Evolutionary conservation across 192 early-diverging fungal genomes (phyloP), one percentile per base, ranked within the genome.

Genomic region (Podila epigama): DNA sequence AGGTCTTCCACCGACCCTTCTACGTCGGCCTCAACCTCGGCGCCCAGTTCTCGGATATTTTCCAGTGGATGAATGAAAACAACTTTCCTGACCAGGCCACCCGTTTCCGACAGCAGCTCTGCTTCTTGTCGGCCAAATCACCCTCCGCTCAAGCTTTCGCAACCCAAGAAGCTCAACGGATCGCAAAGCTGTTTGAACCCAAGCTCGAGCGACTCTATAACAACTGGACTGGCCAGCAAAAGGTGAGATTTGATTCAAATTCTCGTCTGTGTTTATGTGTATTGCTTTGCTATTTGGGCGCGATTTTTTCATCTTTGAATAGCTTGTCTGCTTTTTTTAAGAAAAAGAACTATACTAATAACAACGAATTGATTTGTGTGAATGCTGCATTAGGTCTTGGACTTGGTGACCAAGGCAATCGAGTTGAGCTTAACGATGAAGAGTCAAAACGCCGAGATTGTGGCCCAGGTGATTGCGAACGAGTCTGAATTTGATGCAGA

Each of bases 371-470:
- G 11, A 48, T 20, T 25, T 15, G 5, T 25, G 18, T 48, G n/a
- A 22, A 41, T 29, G 22, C 25, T 9, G 28, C 22, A 6, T 8
- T 64, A 83, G 66, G 68, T 83, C 3, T 54, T 66, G 51, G 66
- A 69, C 44, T 20, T 83, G 40, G 79, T 83, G 25, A 80, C 66
- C 10, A 72, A 79, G 63, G 78, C 81, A 13, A 60, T 73, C 34
- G 70, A 70, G 55, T 60, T 83, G 15, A 83, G 71, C 32, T 58
- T 83, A 61, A 79, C 81, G 18, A 83, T 83, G 81, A 53, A 69
- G 57, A 73, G 81, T 34, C 81, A 83, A 63, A 60, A 83, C 12
- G 51, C 71, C 11, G 71, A 75, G 60, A 75, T 75, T 39, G 25
- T 31, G 9, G 71, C 71, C 25, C 51, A 67, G 33, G 65, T 75